These are phyloP conservation scores for Mycena chlorophos DNA, from an alignment of 768 basidiomycete species.

Conservation along the genomic window DNA sequence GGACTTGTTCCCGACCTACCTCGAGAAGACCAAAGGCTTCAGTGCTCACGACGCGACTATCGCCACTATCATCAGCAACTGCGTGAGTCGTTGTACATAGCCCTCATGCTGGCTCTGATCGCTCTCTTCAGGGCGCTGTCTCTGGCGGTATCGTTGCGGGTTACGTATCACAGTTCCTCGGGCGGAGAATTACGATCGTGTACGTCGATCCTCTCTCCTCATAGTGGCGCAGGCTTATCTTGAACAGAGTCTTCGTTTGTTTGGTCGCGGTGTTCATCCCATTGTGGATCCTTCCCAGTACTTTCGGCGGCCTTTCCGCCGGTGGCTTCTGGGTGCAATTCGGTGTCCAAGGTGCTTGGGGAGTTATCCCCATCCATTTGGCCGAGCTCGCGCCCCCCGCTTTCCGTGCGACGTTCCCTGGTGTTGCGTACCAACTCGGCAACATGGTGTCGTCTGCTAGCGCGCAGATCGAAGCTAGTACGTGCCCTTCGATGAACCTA, in stretches of 20 bases:
- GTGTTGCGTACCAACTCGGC: conserved; percentile 82
- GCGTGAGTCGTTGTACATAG: conserved; percentile 27
- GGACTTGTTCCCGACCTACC: conserved; percentile 66
- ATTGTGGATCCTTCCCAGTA: conserved; percentile 64
- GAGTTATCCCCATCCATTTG: conserved; percentile 78
- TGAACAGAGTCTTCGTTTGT: conserved; percentile 39
- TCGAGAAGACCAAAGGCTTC: conserved; percentile 55
- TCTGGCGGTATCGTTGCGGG: conserved; percentile 75
- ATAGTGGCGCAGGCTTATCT: not conserved
- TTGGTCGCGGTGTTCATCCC: conserved; percentile 51
- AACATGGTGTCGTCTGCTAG: conserved; percentile 76
- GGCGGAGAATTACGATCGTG: conserved; percentile 82
- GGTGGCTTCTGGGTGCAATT: conserved; percentile 72
- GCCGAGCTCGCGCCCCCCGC: conserved; percentile 85
- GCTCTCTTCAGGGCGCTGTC: conserved; percentile 28
- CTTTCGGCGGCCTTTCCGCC: conserved; percentile 58
- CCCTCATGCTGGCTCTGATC: not conserved
- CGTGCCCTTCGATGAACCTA: conserved; percentile 39
- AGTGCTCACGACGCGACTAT: conserved; percentile 48
- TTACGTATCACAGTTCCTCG: conserved; percentile 70
- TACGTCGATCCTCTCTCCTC: conserved; percentile 27
- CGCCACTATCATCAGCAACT: conserved; percentile 69
- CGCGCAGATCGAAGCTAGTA: conserved; percentile 70
- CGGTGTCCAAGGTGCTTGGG: conserved; percentile 87
- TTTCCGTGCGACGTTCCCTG: conserved; percentile 86